Percentiles rank a stretch among this genome's conserved stretches.
Conservation (phyloP, 768 basidiomycete species). For the Suillus weaverae region DNA sequence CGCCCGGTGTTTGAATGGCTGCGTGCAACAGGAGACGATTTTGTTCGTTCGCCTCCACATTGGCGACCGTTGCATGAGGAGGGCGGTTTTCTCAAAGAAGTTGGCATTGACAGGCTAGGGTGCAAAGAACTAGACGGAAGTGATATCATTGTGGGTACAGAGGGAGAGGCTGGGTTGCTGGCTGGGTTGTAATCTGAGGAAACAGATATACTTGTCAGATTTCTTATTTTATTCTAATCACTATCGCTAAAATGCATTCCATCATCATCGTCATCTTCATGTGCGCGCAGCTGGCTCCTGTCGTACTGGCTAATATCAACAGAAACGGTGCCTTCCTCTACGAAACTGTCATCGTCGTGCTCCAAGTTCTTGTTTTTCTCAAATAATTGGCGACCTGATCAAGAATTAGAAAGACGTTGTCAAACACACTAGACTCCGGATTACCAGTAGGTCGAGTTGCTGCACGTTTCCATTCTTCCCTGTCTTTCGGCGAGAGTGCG, state of each 20-base stretch:
- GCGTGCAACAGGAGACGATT: conserved; percentile 52
- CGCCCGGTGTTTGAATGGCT: conserved; percentile 75
- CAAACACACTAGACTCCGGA: conserved; percentile 2
- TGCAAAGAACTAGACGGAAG: conserved; percentile 58
- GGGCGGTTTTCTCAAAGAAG: conserved; percentile 63
- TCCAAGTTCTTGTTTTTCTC: conserved; percentile 74
- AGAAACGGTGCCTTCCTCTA: conserved; percentile 84
- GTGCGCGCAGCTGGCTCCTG: conserved; percentile 48
- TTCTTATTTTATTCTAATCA: conserved; percentile 48
- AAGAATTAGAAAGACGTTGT: conserved; percentile 10
- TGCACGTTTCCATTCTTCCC: conserved; percentile 77
- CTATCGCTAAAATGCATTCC: conserved; percentile 82
- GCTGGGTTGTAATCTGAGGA: conserved; percentile 50
- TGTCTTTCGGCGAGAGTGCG: conserved; percentile 71
- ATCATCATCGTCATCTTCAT: conserved; percentile 57
- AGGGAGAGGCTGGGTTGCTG: conserved; percentile 53
- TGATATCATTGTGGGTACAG: conserved; percentile 51
- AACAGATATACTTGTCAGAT: conserved; percentile 14
- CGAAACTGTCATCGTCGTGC: conserved; percentile 70
- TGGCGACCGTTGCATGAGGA: conserved; percentile 43
- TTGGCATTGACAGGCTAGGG: conserved; percentile 54
- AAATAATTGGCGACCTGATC: conserved; percentile 88
- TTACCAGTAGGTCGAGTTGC: conserved; percentile 69
- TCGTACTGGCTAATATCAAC: conserved; percentile 92
- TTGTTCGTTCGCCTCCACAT: conserved; percentile 39